Evolutionary conservation across 345 rosid genomes (phyloP).

Genomic region (Gossypium ekmanianum): DNA sequence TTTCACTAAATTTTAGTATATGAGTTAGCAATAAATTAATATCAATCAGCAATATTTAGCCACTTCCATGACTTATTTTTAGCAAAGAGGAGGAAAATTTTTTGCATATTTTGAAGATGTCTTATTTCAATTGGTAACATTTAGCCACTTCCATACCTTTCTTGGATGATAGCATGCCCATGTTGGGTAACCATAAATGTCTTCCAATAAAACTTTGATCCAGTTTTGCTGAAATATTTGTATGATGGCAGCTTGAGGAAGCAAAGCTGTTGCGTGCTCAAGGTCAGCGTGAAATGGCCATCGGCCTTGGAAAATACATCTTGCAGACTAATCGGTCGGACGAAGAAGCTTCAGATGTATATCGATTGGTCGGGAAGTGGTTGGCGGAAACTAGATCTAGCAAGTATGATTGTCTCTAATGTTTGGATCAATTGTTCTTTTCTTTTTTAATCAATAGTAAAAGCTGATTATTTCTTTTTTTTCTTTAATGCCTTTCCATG

Average conservation of each 20-base stretch:
- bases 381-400: conserved; percentile 96
- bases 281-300: conserved; percentile 92
- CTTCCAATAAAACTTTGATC: background rate
- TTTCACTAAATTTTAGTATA: too few species aligned
- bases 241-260: conserved; percentile 77
- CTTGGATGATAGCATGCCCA: background rate
- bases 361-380: conserved; percentile 94
- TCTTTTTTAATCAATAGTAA: conserved; percentile 13
- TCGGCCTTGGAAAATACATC: conserved; percentile 78
- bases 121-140: too few species aligned
- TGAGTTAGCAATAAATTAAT: too few species aligned
- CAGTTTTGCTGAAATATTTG: background rate
- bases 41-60: too few species aligned
- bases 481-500: background rate
- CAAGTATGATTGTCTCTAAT: conserved; percentile 46
- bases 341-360: conserved; percentile 68
- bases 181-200: background rate
- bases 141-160: too few species aligned
- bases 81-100: too few species aligned
- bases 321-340: conserved; percentile 53
- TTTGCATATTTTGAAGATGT: too few species aligned
- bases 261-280: conserved; percentile 88
- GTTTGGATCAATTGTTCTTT: conserved; percentile 14
- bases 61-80: too few species aligned
- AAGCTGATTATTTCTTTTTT: conserved; percentile 16